Evolutionary conservation across 2,329 filamentous ascomycete species (phyloP).

Genomic region (Xylariaceae sp.): DNA sequence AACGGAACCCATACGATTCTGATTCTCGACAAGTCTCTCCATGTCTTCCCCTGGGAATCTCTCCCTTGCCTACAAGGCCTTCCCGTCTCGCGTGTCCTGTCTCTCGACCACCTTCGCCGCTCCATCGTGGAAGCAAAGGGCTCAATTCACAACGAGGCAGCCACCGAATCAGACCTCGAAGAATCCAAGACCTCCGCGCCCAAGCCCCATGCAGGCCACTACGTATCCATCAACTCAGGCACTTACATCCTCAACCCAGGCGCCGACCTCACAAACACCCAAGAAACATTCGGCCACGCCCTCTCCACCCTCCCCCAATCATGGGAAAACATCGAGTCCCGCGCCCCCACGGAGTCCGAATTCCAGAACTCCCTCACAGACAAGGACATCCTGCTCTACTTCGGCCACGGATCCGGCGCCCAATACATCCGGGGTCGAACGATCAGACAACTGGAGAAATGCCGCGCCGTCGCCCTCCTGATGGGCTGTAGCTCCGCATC

Average conservation of each 20-base stretch:
- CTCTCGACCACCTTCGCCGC: slow-evolving; percentile 73
- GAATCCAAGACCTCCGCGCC: slow-evolving; percentile 11
- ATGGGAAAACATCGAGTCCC: slow-evolving; percentile 67
- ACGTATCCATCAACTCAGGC: slow-evolving; percentile 51
- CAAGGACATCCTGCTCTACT: slow-evolving; percentile 79
- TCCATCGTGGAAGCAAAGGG: slow-evolving; percentile 56
- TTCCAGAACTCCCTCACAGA: slow-evolving; percentile 63
- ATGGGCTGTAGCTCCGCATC: slow-evolving; percentile 92
- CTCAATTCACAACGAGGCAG: slow-evolving; percentile 1
- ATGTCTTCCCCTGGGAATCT: slow-evolving; percentile 93
- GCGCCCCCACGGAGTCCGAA: slow-evolving; percentile 68
- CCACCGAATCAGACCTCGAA: slow-evolving; percentile 19
- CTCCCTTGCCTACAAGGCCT: slow-evolving; percentile 75
- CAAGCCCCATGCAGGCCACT: slow-evolving; percentile 43
- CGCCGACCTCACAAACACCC: slow-evolving; percentile 74
- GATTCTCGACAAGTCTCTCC: slow-evolving; percentile 84
- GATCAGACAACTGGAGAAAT: slow-evolving; percentile 71
- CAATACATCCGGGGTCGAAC: slow-evolving; percentile 88
- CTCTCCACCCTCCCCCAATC: slow-evolving; percentile 60
- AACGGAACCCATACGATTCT: slow-evolving; percentile 69
- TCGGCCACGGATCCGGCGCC: slow-evolving; percentile 89
- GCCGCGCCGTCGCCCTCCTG: slow-evolving; percentile 71
- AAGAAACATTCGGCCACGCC: slow-evolving; percentile 64
- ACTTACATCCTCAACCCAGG: slow-evolving; percentile 88
- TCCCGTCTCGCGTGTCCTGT: slow-evolving; percentile 83